These are phyloP conservation scores for Straminergon stramineum DNA, from an alignment of 225 moss, liverwort and hornwort genomes.

Conservation along the genomic window DNA sequence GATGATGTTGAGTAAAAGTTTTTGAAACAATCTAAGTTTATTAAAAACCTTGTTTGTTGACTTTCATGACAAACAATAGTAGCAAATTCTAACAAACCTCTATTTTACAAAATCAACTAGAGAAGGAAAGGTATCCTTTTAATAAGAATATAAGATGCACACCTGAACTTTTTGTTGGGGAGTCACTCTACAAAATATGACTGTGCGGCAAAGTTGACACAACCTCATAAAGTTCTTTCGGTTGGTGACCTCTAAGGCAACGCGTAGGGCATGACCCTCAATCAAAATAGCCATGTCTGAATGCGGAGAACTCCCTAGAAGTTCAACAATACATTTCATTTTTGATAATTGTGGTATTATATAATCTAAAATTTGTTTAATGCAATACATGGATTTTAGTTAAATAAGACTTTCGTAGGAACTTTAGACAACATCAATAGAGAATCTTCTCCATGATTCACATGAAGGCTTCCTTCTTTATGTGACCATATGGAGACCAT, in stretches of 20 bases:
- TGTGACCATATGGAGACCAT: too few species aligned
- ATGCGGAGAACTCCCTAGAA: neutral
- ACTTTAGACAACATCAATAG: too few species aligned
- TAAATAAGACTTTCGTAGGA: neutral
- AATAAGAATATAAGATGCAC: neutral
- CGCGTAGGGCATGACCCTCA: slow-evolving; percentile 59
- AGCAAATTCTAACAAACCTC: neutral
- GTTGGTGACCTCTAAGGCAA: slow-evolving; percentile 66
- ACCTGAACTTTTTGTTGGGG: slow-evolving; percentile 92
- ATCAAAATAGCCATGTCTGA: slow-evolving; percentile 87
- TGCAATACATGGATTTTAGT: too few species aligned
- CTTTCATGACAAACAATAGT: neutral
- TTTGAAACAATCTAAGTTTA: neutral
- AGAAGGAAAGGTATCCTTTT: neutral
- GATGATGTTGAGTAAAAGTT: too few species aligned
- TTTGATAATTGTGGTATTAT: neutral
- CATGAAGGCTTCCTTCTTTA: too few species aligned
- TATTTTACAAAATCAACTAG: neutral
- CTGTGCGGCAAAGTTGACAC: slow-evolving; percentile 79
- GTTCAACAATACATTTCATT: neutral
- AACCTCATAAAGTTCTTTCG: slow-evolving; percentile 56
- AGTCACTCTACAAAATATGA: slow-evolving; percentile 81
- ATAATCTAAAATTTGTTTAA: neutral
- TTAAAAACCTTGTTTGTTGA: neutral
- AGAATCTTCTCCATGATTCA: neutral